These are phyloP conservation scores for Nigrograna mackinnonii DNA, from an alignment of 2,329 filamentous ascomycete species.

Conservation along the genomic window DNA sequence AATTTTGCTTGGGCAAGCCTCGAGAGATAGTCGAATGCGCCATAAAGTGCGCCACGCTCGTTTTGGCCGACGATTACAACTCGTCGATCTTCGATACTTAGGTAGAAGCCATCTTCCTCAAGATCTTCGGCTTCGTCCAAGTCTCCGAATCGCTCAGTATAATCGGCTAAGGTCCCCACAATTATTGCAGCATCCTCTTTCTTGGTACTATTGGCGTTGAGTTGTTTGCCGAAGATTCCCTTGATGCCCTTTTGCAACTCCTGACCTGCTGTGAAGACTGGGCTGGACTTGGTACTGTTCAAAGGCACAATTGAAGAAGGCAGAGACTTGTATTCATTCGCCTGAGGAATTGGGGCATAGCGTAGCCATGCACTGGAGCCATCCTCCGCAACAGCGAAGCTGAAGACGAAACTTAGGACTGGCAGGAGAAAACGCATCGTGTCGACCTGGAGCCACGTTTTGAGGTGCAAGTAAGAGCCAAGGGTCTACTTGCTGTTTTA, in stretches of 20 bases:
- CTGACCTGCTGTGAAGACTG: constrained; percentile 62
- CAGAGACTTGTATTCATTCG: constrained; percentile 43
- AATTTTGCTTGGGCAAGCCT: constrained; percentile 65
- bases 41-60: constrained; percentile 70
- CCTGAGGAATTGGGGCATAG: constrained; percentile 59
- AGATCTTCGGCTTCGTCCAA: constrained; percentile 44
- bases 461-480: background rate
- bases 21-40: constrained; percentile 70
- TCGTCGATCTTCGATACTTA: constrained; percentile 51
- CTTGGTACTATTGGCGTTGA: constrained; percentile 37
- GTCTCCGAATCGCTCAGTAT: constrained; percentile 40
- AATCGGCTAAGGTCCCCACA: constrained; percentile 54
- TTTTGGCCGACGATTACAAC: constrained; percentile 67
- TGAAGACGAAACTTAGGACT: constrained; percentile 1
- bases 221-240: constrained; percentile 58
- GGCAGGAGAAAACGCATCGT: too few species aligned
- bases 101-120: constrained; percentile 64
- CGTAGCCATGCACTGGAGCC: constrained; percentile 67
- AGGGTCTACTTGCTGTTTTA: background rate
- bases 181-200: constrained; percentile 41
- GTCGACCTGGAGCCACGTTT: too few species aligned
- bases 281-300: constrained; percentile 58
- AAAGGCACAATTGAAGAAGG: constrained; percentile 57
- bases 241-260: constrained; percentile 63
- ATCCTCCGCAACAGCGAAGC: constrained; percentile 58